These are phyloP conservation scores for Cytospora mali DNA, from an alignment of 2,329 filamentous ascomycete genomes.

Conservation along the genomic window DNA sequence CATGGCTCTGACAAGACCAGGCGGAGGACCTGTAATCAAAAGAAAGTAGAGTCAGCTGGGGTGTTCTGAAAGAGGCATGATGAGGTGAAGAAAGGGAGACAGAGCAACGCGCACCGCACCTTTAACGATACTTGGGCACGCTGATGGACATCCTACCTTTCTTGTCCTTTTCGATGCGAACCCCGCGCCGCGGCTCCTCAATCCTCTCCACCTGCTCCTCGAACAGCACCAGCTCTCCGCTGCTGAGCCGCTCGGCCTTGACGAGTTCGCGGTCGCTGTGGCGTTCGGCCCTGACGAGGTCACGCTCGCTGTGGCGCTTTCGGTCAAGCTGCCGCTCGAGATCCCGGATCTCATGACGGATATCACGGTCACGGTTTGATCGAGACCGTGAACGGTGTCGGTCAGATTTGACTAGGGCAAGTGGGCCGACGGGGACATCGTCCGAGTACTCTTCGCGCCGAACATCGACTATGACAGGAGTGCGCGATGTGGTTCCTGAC, in stretches of 20 bases:
- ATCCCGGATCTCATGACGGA: constrained; percentile 71
- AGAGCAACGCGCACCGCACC: constrained; percentile 45
- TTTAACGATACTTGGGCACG: constrained; percentile 70
- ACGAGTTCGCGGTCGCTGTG: constrained; percentile 55
- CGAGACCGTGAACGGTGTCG: constrained; percentile 44
- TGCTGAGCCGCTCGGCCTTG: constrained; percentile 58
- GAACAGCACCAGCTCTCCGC: constrained; percentile 66
- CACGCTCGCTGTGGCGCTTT: constrained; percentile 47
- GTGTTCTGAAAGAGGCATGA: neutral
- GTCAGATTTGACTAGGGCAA: constrained; percentile 43
- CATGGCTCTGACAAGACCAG: constrained; percentile 68
- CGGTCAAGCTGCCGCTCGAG: constrained; percentile 65
- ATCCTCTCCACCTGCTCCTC: constrained; percentile 61
- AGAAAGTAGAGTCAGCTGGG: constrained; percentile 26
- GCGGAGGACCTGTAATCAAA: constrained; percentile 61
- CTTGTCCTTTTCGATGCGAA: constrained; percentile 83
- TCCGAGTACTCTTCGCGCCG: constrained; percentile 40
- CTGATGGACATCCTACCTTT: constrained; percentile 95
- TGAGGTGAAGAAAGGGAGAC: constrained; percentile 29
- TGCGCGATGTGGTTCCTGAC: constrained; percentile 38
- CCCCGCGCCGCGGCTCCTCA: constrained; percentile 56
- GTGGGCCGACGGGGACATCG: constrained; percentile 41
- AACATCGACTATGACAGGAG: constrained; percentile 46
- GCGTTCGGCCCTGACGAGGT: constrained; percentile 54
- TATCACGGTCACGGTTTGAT: constrained; percentile 59